phyloP scores from a whole-genome alignment of 1,284 basidiomycete species.

The Phlebopus sp. region DNA sequence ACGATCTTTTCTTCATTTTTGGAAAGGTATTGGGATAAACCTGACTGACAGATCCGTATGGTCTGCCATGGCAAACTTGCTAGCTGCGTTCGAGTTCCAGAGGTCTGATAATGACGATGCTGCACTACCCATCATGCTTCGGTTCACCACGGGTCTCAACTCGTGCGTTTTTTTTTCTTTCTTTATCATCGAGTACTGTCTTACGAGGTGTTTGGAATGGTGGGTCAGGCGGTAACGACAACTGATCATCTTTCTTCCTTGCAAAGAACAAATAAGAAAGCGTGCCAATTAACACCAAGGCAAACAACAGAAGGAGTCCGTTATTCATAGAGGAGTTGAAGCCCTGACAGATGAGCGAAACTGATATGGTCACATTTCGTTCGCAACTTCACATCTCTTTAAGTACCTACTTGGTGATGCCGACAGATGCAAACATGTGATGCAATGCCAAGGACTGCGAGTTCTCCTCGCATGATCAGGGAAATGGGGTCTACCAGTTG shows the following conservation, averaged over 20 bases:
- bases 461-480: no score
- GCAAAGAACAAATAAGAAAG: not conserved
- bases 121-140: no score
- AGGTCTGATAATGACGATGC: no score
- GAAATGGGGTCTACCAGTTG: no score
- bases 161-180: conserved; percentile 16
- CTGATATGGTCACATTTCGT: no score
- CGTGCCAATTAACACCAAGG: not conserved
- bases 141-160: conserved; percentile 10
- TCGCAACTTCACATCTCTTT: no score
- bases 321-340: conserved; percentile 7
- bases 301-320: not conserved
- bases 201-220: conserved; percentile 17
- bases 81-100: not conserved
- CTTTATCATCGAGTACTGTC: no score
- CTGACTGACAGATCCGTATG: not conserved
- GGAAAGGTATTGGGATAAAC: not conserved
- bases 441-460: no score
- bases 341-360: no score
- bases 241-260: not conserved
- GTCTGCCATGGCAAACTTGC: conserved; percentile 1
- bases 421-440: no score
- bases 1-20: not conserved
- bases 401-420: no score
- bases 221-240: conserved; percentile 13